Base-by-base conservation (phyloP, 805 yeast species). In the Yamadazyma tumulicola region DNA sequence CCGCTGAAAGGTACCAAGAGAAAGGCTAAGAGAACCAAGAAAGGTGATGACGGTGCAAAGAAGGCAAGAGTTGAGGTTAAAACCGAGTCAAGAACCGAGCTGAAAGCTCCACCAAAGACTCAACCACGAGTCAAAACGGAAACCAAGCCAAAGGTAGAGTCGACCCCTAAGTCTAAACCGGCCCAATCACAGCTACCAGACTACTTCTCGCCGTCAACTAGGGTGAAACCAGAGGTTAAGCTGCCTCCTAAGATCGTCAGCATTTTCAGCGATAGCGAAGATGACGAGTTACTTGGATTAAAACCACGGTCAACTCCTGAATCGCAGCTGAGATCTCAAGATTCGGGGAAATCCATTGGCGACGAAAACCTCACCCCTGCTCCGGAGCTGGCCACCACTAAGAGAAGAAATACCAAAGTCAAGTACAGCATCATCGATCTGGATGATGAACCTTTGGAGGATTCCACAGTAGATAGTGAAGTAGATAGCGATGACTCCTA, bases 1-100 rank as follows among this genome's bases (percentile, higher is more conserved):
- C 62, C 74, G 3, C 63, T 55, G 25, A 64, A 62, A 38, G 72
- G 67, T 29, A 64, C 74, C 14, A 59, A 65, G 22, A 69, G 63
- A 41, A 64, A 62, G 34, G 52, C 49, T 11, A 51, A 40, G 25
- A 48, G 48, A 37, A 39, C 22, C 9, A 29, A 22, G 5, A 39
- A 30, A 25, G 6, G 16, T 6, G 14, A 24, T 8, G 42, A 45
- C 12, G 31, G 49, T 14, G 42, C 37, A 31, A 50, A 48, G 43
- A 50, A 41, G 26, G 35, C 15, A 13, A 45, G 34, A 32, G 14
- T 25, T 5, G 38, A 34, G 14, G 28, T 29, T 14, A 33, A 42
- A 12, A 31, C 19, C 9, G 43, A 38, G 25, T 15, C 23, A 11
- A 18, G 19, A 16, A 20, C 16, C 16, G 12, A 30, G 16, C 6